Evolutionary conservation across 352 stramenopile genomes (phyloP).

Genomic region (Phytophthora podocarpi): DNA sequence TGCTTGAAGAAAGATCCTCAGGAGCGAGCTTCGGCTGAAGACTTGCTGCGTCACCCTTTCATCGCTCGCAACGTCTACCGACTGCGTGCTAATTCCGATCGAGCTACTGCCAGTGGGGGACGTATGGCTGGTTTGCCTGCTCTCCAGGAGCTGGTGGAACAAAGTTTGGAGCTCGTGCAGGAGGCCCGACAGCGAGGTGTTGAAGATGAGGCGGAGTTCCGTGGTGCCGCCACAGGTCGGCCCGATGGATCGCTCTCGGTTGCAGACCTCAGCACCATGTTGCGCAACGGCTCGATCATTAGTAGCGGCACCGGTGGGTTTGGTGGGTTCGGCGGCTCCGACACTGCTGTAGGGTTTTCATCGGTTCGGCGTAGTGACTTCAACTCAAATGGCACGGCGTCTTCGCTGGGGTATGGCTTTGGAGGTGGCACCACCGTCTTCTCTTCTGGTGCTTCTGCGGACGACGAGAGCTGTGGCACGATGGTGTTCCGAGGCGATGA

Average conservation of each 20-base stretch:
- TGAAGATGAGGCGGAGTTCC: conserved; percentile 65
- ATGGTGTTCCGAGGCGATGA: conserved; percentile 56
- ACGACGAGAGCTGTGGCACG: conserved; percentile 40
- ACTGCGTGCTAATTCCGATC: conserved; percentile 35
- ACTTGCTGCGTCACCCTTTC: conserved; percentile 67
- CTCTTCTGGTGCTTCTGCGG: conserved; percentile 1
- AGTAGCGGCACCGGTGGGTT: conserved; percentile 18
- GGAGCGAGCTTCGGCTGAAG: conserved; percentile 49
- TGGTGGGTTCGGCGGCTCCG: conserved; percentile 21
- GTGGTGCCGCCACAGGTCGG: conserved; percentile 52
- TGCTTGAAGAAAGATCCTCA: conserved; percentile 76
- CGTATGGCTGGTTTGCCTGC: conserved; percentile 48
- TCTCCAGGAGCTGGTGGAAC: conserved; percentile 73
- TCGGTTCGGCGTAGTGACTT: conserved; percentile 24
- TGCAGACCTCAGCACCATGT: conserved; percentile 71
- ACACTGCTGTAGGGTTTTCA: conserved; percentile 41
- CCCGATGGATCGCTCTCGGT: conserved; percentile 66
- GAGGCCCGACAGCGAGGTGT: conserved; percentile 50
- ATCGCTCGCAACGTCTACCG: conserved; percentile 61
- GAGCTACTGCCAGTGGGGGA: conserved; percentile 4
- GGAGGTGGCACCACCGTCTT: conserved; percentile 32
- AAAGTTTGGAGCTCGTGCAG: conserved; percentile 68
- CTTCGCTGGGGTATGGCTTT: background rate
- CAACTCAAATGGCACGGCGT: conserved; percentile 7
- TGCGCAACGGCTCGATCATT: conserved; percentile 40